A percentile compares a stretch with the other conserved stretches of the same genome.
Conservation (phyloP, 2,329 filamentous ascomycete genomes). For the Aspergillus pseudoterreus region DNA sequence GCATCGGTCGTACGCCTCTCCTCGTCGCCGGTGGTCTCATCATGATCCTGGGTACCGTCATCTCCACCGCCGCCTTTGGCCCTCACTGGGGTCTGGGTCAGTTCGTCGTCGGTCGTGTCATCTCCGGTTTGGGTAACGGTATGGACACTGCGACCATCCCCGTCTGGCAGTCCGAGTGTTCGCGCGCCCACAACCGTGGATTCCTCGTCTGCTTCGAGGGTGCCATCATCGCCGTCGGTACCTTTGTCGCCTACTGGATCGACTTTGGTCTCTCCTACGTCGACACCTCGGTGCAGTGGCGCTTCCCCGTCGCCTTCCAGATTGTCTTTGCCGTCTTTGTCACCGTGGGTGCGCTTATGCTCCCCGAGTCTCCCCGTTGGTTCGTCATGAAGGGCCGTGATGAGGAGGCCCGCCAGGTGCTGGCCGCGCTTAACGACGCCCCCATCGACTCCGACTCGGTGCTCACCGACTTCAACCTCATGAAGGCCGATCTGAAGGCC, state of each 20-base stretch:
- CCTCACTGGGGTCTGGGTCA: constrained; percentile 32
- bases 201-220: constrained; percentile 33
- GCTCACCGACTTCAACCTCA: constrained; percentile 31
- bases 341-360: constrained; percentile 17
- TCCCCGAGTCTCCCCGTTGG: constrained; percentile 55
- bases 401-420: constrained; percentile 44
- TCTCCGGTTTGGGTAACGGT: constrained; percentile 38
- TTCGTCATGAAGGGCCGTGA: constrained; percentile 50
- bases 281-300: constrained; percentile 34
- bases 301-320: constrained; percentile 47
- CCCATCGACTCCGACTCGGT: constrained; percentile 32
- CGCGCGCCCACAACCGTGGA: constrained; percentile 30
- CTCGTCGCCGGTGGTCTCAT: constrained; percentile 55
- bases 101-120: constrained; percentile 37
- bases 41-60: constrained; percentile 30
- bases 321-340: constrained; percentile 37
- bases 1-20: constrained; percentile 35
- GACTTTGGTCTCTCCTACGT: constrained; percentile 34
- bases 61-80: constrained; percentile 22
- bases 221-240: constrained; percentile 30
- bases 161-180: constrained; percentile 38
- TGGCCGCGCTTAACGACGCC: constrained; percentile 32
- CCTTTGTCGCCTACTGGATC: constrained; percentile 34
- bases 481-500: constrained; percentile 44
- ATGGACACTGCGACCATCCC: constrained; percentile 40